A percentile compares a stretch with the other conserved stretches of the same genome.
These are phyloP conservation scores for Pholiota conissans DNA, from an alignment of 768 basidiomycete species.

Conservation along the genomic window DNA sequence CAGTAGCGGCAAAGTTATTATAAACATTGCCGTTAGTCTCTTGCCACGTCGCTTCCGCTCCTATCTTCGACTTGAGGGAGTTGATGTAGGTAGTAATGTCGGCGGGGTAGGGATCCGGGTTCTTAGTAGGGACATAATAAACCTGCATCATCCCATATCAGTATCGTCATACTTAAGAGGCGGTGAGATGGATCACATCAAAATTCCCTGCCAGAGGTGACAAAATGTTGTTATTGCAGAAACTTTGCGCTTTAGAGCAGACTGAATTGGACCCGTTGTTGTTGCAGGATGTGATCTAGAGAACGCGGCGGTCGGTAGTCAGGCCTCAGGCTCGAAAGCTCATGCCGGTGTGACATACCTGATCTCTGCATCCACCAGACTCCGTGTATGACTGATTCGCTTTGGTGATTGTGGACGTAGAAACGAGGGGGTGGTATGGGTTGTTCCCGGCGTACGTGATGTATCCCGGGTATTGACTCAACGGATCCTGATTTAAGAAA, in stretches of 20 bases:
- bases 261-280: conserved; percentile 44
- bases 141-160: conserved; percentile 17
- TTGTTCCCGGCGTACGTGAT: conserved; percentile 55
- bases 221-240: conserved; percentile 58
- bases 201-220: conserved; percentile 53
- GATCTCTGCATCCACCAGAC: conserved; percentile 48
- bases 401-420: conserved; percentile 33
- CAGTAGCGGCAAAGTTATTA: conserved; percentile 23
- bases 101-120: conserved; percentile 52
- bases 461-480: conserved; percentile 57
- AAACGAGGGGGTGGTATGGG: conserved; percentile 57
- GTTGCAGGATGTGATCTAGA: conserved; percentile 55
- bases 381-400: conserved; percentile 45
- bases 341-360: conserved; percentile 40
- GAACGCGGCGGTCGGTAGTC: no score
- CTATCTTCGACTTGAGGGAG: conserved; percentile 35
- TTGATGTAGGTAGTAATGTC: conserved; percentile 31
- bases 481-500: conserved; percentile 14
- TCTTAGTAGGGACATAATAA: conserved; percentile 44
- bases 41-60: conserved; percentile 43
- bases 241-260: conserved; percentile 57
- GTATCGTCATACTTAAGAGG: background rate
- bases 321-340: no score
- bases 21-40: conserved; percentile 43
- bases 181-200: no score